These are phyloP conservation scores for Magnaporthiopsis incrustans DNA, from an alignment of 2,329 filamentous ascomycete species.

Conservation along the genomic window DNA sequence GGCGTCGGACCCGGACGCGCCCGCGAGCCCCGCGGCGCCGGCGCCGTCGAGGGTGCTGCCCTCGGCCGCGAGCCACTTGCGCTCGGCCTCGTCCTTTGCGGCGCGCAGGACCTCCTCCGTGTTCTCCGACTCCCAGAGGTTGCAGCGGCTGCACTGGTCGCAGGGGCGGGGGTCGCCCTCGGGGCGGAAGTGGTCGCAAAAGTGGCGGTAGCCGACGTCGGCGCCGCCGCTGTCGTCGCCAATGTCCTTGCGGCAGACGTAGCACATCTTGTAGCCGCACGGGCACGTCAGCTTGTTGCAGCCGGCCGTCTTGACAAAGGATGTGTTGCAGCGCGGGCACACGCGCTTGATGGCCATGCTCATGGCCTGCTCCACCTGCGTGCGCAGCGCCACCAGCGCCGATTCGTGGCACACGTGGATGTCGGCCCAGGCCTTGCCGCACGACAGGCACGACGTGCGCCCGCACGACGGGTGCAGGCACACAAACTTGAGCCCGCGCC, in stretches of 20 bases:
- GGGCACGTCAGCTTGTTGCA: conserved; percentile 97
- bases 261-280: conserved; percentile 97
- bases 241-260: conserved; percentile 79
- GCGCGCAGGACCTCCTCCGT: conserved; percentile 58
- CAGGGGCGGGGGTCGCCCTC: conserved; percentile 66
- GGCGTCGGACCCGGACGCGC: background rate
- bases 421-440: conserved; percentile 76
- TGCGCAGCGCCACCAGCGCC: conserved; percentile 70
- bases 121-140: conserved; percentile 71
- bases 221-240: conserved; percentile 32
- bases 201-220: conserved; percentile 78
- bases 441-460: conserved; percentile 70
- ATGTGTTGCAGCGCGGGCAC: conserved; percentile 83
- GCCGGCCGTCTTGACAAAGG: conserved; percentile 85
- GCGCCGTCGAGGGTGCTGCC: conserved; percentile 45
- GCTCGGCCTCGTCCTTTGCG: conserved; percentile 65
- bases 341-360: conserved; percentile 91
- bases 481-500: conserved; percentile 66
- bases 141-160: conserved; percentile 71
- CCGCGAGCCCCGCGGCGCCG: conserved; percentile 22
- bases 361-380: conserved; percentile 86
- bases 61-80: conserved; percentile 61
- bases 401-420: conserved; percentile 87
- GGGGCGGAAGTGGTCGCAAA: conserved; percentile 90
- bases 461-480: conserved; percentile 65